phyloP scores from a whole-genome alignment of 371 early-diverging fungal genomes.

The Syncephalastrum sp. region DNA sequence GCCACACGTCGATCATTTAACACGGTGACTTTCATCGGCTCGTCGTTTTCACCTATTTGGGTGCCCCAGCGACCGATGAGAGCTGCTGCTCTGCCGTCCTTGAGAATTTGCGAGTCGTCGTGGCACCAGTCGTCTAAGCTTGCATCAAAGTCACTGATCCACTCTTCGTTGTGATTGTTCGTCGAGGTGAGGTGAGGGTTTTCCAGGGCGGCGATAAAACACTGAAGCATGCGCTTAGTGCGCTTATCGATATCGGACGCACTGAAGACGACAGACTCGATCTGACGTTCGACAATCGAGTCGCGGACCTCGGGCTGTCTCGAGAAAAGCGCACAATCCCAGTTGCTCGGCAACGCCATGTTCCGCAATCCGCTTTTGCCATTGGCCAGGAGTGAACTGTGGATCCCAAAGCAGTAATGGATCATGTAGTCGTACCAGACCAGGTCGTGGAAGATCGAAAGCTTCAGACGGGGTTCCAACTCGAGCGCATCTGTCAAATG shows the following conservation, averaged over 20 bases:
- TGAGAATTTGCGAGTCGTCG: slow-evolving; percentile 44
- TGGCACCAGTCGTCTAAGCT: slow-evolving; percentile 56
- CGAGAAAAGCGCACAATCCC: slow-evolving; percentile 47
- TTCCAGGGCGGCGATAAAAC: slow-evolving; percentile 34
- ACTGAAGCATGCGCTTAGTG: slow-evolving; percentile 41
- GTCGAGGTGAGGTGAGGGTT: slow-evolving; percentile 19
- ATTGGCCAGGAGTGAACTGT: slow-evolving; percentile 34
- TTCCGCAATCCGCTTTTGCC: slow-evolving; percentile 29
- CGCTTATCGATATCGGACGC: slow-evolving; percentile 46
- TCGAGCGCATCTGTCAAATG: slow-evolving; percentile 19
- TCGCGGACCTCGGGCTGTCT: slow-evolving; percentile 24
- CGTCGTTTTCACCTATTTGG: slow-evolving; percentile 39
- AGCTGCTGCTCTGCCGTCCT: slow-evolving; percentile 27
- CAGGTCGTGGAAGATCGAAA: slow-evolving; percentile 18
- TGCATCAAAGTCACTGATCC: slow-evolving; percentile 52
- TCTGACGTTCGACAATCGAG: slow-evolving; percentile 39
- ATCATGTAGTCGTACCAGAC: slow-evolving; percentile 44
- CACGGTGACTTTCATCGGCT: slow-evolving; percentile 41
- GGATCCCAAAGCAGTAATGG: slow-evolving; percentile 44
- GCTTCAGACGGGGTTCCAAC: slow-evolving; percentile 22
- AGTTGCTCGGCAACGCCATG: slow-evolving; percentile 32
- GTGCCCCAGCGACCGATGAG: slow-evolving; percentile 41
- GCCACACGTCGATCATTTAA: slow-evolving; percentile 46
- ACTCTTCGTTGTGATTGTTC: slow-evolving; percentile 41
- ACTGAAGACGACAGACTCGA: slow-evolving; percentile 45